These are phyloP conservation scores for Magnolia officinalis DNA, from an alignment of 164 flowering plant genomes.

Conservation along the genomic window DNA sequence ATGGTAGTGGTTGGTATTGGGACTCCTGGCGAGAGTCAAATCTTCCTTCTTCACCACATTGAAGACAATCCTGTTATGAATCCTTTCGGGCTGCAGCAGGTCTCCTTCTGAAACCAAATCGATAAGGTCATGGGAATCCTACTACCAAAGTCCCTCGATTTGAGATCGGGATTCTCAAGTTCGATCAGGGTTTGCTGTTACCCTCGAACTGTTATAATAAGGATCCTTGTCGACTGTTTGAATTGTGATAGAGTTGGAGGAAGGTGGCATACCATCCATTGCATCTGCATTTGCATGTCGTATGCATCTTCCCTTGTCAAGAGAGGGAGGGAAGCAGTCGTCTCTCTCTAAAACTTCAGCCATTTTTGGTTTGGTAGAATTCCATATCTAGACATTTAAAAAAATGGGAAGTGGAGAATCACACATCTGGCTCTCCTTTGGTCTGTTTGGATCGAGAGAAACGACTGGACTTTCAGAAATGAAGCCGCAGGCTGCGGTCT, in stretches of 20 bases:
- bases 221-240: slow-evolving; percentile 33
- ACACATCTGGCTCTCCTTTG: no score
- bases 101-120: slow-evolving; percentile 78
- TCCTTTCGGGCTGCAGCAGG: slow-evolving; percentile 81
- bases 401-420: no score
- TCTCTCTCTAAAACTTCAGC: no score
- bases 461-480: no score
- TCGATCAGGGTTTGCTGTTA: slow-evolving; percentile 48
- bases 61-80: slow-evolving; percentile 63
- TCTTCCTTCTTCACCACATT: slow-evolving; percentile 75
- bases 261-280: slow-evolving; percentile 21
- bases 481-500: no score
- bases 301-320: slow-evolving; percentile 16
- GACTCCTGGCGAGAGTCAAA: slow-evolving; percentile 29
- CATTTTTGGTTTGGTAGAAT: no score
- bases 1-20: slow-evolving; percentile 31
- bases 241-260: slow-evolving; percentile 28
- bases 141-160: slow-evolving; percentile 35
- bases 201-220: slow-evolving; percentile 36
- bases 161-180: slow-evolving; percentile 32
- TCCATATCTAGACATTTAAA: no score
- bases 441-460: no score
- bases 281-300: slow-evolving; percentile 18
- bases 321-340: no score
- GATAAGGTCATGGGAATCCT: slow-evolving; percentile 32